Base-by-base conservation (phyloP, 2,329 filamentous ascomycete species). In the Colletotrichum echinochloae region DNA sequence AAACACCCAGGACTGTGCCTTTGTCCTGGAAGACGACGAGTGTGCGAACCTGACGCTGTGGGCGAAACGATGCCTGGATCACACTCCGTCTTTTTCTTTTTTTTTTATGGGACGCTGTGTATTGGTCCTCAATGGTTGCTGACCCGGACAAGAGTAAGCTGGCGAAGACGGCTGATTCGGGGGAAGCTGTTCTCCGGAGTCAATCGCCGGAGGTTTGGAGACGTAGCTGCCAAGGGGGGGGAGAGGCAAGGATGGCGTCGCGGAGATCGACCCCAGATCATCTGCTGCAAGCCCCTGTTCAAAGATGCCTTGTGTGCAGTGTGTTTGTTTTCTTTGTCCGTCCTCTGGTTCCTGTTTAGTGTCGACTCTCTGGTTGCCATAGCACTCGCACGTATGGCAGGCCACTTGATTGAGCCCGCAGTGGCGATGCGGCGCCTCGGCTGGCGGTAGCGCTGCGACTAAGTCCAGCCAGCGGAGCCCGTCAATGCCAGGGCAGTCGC, bases 401-500 rank as follows among this genome's bases (percentile, higher is more conserved):
- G n/a, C 23, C 63, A 35, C 35, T 52, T 9, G 30, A 54, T 26
- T 52, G 57, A 62, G 23, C 37, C 51, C n/a, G 46, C 6, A 20
- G 12, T 62, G 46, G 26, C 33, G 51, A 62, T 65, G 52, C 54
- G 28, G 59, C 54, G 18, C 46, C 35, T 23, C 20, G 46, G 18
- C 37, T 52, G 41, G 60, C 60, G 46, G 52, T 70, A 70, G 67
- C 64, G 62, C 54, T 37, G 64, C 64, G 64, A 46, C 52, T 57
- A 62, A 67, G 64, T 18, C 56, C 59, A 51, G 41, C 41, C 48
- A n/a, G 48, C 35, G 35, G n/a, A 55, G 23, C 52, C 33, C 28
- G 59, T 23, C 20, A 23, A 46, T 41, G 67, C 54, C 64, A 66
- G 67, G 67, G 67, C 67, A 63, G 51, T 39, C 63, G 67, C 64